Evolutionary conservation across 352 stramenopile genomes (phyloP).

Genomic region (Globisporangium orthogonon): DNA sequence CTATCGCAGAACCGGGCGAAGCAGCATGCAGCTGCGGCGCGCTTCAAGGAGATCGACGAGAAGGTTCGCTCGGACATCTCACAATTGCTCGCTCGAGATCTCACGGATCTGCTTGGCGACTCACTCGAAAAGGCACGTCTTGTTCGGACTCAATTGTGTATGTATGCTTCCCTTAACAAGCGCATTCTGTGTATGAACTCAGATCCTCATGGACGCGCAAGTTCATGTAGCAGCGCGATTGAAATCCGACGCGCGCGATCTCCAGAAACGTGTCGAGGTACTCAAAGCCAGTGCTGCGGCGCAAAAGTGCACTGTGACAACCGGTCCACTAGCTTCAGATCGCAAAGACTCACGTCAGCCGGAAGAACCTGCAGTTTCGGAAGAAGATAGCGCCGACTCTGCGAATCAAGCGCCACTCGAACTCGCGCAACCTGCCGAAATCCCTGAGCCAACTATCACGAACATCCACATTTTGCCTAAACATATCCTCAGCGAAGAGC

Average conservation of each 20-base stretch:
- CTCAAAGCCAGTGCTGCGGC: constrained; percentile 1
- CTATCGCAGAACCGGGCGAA: constrained; percentile 55
- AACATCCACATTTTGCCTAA: constrained; percentile 32
- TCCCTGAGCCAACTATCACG: not conserved
- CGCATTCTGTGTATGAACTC: not conserved
- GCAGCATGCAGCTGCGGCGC: constrained; percentile 38
- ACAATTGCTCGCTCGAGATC: constrained; percentile 29
- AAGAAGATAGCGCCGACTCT: not conserved
- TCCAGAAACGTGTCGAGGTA: constrained; percentile 8
- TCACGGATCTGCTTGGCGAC: constrained; percentile 23
- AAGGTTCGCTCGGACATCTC: constrained; percentile 39
- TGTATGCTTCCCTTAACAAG: too few relatives aligned
- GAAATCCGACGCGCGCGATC: constrained; percentile 4
- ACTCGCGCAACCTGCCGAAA: not conserved
- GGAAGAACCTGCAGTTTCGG: constrained; percentile 3
- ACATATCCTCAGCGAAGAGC: constrained; percentile 44
- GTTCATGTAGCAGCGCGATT: constrained; percentile 19
- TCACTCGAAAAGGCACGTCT: constrained; percentile 37
- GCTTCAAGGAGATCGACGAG: constrained; percentile 60
- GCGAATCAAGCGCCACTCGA: constrained; percentile 3
- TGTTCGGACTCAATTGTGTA: not conserved
- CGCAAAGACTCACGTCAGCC: not conserved
- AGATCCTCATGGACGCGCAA: constrained; percentile 35
- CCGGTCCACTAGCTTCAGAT: too few relatives aligned
- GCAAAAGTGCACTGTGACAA: not conserved